These are phyloP conservation scores for Chaetoceros muelleri DNA, from an alignment of 108 stramenopile species.

Conservation along the genomic window DNA sequence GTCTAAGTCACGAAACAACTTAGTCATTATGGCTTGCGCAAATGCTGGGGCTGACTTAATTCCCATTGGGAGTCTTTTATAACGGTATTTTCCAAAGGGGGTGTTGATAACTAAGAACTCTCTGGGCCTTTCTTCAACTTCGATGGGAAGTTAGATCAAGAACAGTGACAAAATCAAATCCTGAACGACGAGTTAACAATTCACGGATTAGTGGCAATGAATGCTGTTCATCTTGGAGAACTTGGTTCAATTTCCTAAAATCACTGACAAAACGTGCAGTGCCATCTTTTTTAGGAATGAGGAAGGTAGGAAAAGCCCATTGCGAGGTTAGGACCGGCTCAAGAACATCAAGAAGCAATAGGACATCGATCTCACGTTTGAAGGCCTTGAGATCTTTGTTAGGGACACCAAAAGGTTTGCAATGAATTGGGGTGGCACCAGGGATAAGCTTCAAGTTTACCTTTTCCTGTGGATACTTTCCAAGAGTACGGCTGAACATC, in stretches of 20 bases:
- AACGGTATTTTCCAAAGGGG: neutral
- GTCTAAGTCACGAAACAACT: too few relatives aligned
- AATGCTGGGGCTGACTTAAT: neutral
- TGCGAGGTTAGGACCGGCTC: neutral
- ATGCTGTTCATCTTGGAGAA: neutral
- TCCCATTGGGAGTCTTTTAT: too few relatives aligned
- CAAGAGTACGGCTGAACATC: slow-evolving; percentile 30
- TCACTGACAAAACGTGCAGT: slow-evolving; percentile 3
- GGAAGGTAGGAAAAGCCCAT: slow-evolving; percentile 18
- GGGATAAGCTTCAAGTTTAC: slow-evolving; percentile 19
- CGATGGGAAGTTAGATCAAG: slow-evolving; percentile 17
- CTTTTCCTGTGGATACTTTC: slow-evolving; percentile 18
- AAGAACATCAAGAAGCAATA: neutral
- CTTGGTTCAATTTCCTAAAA: too few relatives aligned
- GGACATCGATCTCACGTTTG: slow-evolving; percentile 15
- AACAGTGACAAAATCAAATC: slow-evolving; percentile 13
- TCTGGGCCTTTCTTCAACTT: neutral
- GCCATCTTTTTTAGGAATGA: slow-evolving; percentile 29
- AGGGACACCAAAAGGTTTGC: slow-evolving; percentile 14
- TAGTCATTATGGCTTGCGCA: too few relatives aligned
- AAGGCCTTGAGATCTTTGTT: slow-evolving; percentile 8
- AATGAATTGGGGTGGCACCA: slow-evolving; percentile 12
- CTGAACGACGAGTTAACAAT: slow-evolving; percentile 3
- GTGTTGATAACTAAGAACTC: too few relatives aligned
- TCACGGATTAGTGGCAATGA: slow-evolving; percentile 13